Base-by-base conservation (phyloP, 2,329 filamentous ascomycete species). In the Cladosporium sp. region DNA sequence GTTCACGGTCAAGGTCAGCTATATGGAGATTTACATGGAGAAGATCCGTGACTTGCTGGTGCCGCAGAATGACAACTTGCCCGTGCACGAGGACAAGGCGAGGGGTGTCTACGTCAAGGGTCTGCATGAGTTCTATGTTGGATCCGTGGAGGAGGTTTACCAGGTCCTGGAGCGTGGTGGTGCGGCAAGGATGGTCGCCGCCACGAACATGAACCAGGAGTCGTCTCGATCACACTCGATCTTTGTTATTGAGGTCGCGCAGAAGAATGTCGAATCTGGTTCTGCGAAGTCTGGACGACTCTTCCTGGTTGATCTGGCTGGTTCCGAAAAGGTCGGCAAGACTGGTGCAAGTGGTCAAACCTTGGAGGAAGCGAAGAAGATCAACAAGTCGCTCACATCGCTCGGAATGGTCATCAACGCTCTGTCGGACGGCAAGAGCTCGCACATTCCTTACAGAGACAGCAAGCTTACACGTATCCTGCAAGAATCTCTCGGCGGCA, bases 11-110 rank as follows among this genome's bases (percentile, higher is more conserved):
- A 84, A 91, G 53, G 92, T 97, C 67, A 95, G 90, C 72, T 97
- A 97, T 73, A 96, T 98, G 91, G 93, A 98, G 73, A 97, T 98
- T 59, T 98, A 98, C 77, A 98, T 97, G 93, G 93, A 98, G 75
- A 84, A 87, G 62, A 97, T 98, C 70, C 84, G 92, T 65, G 93
- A 98, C 82, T 74, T 98, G 65, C 76, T 98, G 58, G 84, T 86
- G 19, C 93, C 93, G 9, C 87, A 91, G 56, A 95, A 97, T 72
- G 92, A 96, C 74, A 97, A 97, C 67, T 77, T 98, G 49, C 91
- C 92, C 0, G 85, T 97, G n/a, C 93, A 97, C 73, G 93, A 98
- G 67, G 93, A 97, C 73, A 95, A 96, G 79, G 93, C 86, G 67
- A 81, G 89, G 56, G 93, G 93, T 51, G 92, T 97, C 1, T 97